These are phyloP conservation scores for Scytalidium lignicola DNA, from an alignment of 2,329 filamentous ascomycete genomes.

Conservation along the genomic window DNA sequence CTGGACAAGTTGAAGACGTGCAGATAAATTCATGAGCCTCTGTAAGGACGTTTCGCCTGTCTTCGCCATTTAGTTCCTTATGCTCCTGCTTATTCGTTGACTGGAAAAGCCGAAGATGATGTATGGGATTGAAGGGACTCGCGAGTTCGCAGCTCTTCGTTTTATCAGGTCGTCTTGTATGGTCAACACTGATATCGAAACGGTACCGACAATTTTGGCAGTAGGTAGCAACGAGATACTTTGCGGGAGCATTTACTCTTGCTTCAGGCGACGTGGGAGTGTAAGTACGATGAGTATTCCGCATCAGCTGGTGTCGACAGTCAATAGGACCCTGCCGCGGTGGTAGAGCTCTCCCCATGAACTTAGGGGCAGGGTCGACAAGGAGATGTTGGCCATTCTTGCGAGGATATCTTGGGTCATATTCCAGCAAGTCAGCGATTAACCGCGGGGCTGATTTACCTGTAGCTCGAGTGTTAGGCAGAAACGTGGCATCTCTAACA, in stretches of 20 bases:
- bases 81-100: conserved; percentile 32
- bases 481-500: not conserved
- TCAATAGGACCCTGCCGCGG: conserved; percentile 31
- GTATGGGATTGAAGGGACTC: conserved; percentile 47
- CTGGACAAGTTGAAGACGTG: conserved; percentile 51
- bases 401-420: conserved; percentile 31
- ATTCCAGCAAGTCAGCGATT: conserved; percentile 38
- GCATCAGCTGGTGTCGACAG: conserved; percentile 55
- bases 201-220: conserved; percentile 60
- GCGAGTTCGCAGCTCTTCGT: conserved; percentile 22
- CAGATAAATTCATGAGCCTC: conserved; percentile 52
- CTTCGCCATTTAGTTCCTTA: conserved; percentile 19
- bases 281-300: conserved; percentile 45
- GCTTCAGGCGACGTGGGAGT: conserved; percentile 33
- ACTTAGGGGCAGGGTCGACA: conserved; percentile 50
- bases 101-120: conserved; percentile 48
- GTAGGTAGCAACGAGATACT: conserved; percentile 53
- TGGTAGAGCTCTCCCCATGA: conserved; percentile 24
- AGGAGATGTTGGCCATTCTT: conserved; percentile 42
- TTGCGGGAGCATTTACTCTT: conserved; percentile 30
- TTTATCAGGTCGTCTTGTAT: conserved; percentile 33
- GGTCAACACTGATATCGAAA: conserved; percentile 52
- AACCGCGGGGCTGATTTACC: conserved; percentile 47
- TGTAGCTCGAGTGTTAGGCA: conserved; percentile 16
- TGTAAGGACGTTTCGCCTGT: conserved; percentile 18